Conservation (phyloP, 805 yeast genomes). For the Schizosaccharomyces osmophilus region DNA sequence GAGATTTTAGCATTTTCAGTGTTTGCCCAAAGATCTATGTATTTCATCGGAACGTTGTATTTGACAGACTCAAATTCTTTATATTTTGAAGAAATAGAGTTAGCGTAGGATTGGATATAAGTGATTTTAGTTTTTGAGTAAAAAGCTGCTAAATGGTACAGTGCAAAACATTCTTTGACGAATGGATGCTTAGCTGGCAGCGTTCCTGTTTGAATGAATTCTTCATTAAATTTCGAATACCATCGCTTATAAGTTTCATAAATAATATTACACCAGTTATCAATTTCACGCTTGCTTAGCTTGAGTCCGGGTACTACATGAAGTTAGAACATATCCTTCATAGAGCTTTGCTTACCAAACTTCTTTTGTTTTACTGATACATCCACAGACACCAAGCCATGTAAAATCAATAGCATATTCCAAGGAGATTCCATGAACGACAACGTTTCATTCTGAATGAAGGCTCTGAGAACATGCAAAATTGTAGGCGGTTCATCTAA, state of each 20-base stretch:
- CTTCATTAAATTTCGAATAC: not conserved
- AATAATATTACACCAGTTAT: not conserved
- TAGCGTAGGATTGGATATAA: not conserved
- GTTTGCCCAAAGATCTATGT: not conserved
- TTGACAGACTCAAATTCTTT: not conserved
- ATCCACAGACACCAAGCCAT: not conserved
- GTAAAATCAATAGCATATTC: not conserved
- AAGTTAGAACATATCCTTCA: not conserved
- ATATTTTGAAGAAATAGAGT: not conserved
- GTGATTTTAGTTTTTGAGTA: not conserved
- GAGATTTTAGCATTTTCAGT: not conserved
- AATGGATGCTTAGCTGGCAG: not conserved
- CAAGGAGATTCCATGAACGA: not conserved
- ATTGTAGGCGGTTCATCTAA: not conserved
- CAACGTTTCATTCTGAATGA: not conserved
- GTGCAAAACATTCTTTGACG: not conserved
- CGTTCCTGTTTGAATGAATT: not conserved
- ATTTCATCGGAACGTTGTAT: not conserved
- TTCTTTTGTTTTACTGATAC: not conserved
- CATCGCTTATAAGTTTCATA: not conserved
- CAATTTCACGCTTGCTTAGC: not conserved
- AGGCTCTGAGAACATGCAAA: not conserved
- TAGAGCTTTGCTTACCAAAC: not conserved
- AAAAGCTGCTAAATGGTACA: not conserved
- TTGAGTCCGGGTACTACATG: not conserved